Evolutionary conservation across 2,329 filamentous ascomycete species (phyloP), one percentile per base, ranked within the genome.

Genomic region (Exophiala oligosperma): DNA sequence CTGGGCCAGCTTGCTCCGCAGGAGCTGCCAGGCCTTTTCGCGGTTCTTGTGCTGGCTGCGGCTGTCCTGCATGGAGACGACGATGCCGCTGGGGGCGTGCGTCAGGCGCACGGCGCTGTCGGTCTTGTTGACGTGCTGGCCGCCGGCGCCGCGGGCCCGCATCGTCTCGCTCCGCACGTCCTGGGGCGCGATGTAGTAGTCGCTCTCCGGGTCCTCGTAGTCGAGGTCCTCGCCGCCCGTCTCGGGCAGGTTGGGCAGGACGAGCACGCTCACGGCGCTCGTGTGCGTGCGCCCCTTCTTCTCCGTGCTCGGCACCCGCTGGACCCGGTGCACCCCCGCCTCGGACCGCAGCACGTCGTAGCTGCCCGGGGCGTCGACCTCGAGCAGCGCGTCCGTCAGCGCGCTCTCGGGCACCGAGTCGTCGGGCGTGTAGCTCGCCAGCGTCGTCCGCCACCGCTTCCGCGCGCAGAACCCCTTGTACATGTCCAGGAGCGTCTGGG

Each of bases 121-220:
- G 0, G 94, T 99, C 73, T 93, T 97, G 77, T 99, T 99, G 71
- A 99, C 94, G 75, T 99, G 94, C 77, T 99, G 94, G 0, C 94
- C 94, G 32, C 94, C 94, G 0, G 94, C 93, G 59, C 94, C 94
- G 47, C 91, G 81, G 0, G 94, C 92, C 14, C 92, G 84, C 92
- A 97, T 96, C 60, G 92, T 91, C 71, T 99, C 94, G 21, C 85
- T 80, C 52, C 82, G 82, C 24, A 99, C 91, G 59, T 99, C 93
- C 60, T 86, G 82, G 4, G 90, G 85, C 69, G 95, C 85, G 59
- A 99, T 82, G 76, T 92, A 96, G 76, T 96, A 97, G 71, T 97
- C 90, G 73, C 90, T 96, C 56, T 87, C 88, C 0, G 93, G 93
- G 68, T 97, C 88, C 61, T 93, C 87, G 64, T 89, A 82, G 70